Conservation (phyloP, 257 asterid species). For the Przewalskia tangutica region DNA sequence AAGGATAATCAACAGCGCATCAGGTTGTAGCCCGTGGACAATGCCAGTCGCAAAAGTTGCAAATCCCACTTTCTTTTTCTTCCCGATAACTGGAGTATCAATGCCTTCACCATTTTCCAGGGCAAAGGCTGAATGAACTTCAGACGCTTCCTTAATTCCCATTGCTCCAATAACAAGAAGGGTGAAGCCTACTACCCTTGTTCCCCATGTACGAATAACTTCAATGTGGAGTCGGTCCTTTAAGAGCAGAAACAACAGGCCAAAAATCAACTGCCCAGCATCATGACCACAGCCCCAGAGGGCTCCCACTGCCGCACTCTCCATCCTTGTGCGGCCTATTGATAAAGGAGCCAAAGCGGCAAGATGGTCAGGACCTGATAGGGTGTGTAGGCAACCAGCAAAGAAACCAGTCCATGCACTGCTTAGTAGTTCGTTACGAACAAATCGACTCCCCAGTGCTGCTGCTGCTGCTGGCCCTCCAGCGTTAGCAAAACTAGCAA, state of each 20-base stretch:
- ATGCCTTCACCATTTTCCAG: constrained; percentile 47
- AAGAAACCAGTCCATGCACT: constrained; percentile 97
- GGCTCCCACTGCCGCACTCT: constrained; percentile 93
- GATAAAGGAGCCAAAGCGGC: constrained; percentile 98
- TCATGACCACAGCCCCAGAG: constrained; percentile 99
- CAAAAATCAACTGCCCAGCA: constrained; percentile 84
- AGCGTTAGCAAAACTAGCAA: constrained; percentile 56
- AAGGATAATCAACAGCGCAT: constrained; percentile 74
- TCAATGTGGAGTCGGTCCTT: constrained; percentile 94
- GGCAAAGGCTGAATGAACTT: constrained; percentile 48
- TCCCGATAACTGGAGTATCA: constrained; percentile 35
- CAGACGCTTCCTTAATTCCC: constrained; percentile 91
- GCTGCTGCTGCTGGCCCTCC: constrained; percentile 43
- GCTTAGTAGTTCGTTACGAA: constrained; percentile 53
- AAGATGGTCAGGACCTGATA: constrained; percentile 96
- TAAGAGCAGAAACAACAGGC: constrained; percentile 63
- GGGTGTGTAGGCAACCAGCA: constrained; percentile 96
- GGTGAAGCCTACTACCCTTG: constrained; percentile 79
- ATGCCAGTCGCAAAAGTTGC: constrained; percentile 93
- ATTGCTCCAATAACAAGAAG: constrained; percentile 79
- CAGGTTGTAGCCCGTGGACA: constrained; percentile 94
- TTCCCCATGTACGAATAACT: constrained; percentile 77
- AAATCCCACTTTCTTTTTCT: constrained; percentile 86
- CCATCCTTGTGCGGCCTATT: constrained; percentile 73
- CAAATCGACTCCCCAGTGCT: constrained; percentile 32